These are phyloP conservation scores for Cnidoscolus chayamansa DNA, from an alignment of 441 rosid species.

Conservation along the genomic window DNA sequence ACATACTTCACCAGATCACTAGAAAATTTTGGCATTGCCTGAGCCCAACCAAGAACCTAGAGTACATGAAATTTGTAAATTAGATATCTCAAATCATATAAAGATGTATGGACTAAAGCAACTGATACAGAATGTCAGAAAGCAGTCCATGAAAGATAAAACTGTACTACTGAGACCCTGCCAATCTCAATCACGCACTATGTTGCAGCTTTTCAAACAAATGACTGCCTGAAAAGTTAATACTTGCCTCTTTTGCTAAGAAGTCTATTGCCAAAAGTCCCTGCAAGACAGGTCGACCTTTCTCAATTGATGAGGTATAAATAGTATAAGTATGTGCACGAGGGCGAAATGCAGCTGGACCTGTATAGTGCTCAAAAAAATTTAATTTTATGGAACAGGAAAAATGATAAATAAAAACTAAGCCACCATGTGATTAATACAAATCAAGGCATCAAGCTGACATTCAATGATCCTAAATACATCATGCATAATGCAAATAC, in stretches of 20 bases:
- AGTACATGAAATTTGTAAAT: slow-evolving; percentile 26
- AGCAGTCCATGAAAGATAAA: neutral
- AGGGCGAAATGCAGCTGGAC: slow-evolving; percentile 98
- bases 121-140: slow-evolving; percentile 2
- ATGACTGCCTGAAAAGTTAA: slow-evolving; percentile 11
- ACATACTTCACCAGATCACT: slow-evolving; percentile 84
- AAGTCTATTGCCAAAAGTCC: slow-evolving; percentile 95
- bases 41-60: slow-evolving; percentile 99
- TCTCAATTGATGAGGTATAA: slow-evolving; percentile 71
- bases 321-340: slow-evolving; percentile 60
- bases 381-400: slow-evolving; percentile 3
- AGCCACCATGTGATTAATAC: neutral
- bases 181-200: slow-evolving; percentile 11
- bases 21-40: slow-evolving; percentile 99
- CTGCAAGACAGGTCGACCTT: slow-evolving; percentile 95
- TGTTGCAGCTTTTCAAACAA: neutral
- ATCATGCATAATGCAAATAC: neutral
- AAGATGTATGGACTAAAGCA: neutral
- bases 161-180: slow-evolving; percentile 1
- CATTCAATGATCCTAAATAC: neutral
- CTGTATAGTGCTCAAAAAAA: slow-evolving; percentile 39
- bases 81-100: slow-evolving; percentile 16
- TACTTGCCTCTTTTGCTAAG: slow-evolving; percentile 88
- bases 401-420: neutral
- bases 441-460: neutral